These are phyloP conservation scores for Xerocomellus intermedius DNA, from an alignment of 768 basidiomycete species.

Conservation along the genomic window DNA sequence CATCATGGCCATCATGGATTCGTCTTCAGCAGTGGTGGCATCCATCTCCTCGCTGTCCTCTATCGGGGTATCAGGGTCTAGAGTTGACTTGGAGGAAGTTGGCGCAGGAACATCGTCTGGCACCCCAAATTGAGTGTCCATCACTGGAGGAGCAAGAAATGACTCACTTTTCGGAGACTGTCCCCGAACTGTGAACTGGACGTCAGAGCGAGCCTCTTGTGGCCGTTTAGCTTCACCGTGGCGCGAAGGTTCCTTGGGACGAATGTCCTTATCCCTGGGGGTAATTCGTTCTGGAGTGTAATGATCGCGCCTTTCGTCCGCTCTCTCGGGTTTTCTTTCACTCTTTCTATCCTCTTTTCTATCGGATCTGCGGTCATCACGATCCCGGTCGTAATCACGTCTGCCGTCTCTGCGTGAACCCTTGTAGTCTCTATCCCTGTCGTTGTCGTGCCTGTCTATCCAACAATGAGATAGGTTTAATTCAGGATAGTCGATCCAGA, in stretches of 20 bases:
- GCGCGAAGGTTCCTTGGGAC: constrained; percentile 21
- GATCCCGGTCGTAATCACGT: constrained; percentile 31
- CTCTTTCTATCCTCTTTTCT: constrained; percentile 32
- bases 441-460: constrained; percentile 37
- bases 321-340: constrained; percentile 32
- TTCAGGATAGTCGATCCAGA: not conserved
- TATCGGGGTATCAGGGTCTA: constrained; percentile 43
- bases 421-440: constrained; percentile 40
- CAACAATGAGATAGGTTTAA: not conserved
- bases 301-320: constrained; percentile 42
- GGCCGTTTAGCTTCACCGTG: constrained; percentile 23
- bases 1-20: constrained; percentile 88
- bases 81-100: constrained; percentile 30
- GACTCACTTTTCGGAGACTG: constrained; percentile 17
- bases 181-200: constrained; percentile 5
- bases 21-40: constrained; percentile 64
- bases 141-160: not conserved
- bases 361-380: constrained; percentile 33
- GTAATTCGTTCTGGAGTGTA: constrained; percentile 39
- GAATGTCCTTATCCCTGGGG: constrained; percentile 26
- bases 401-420: constrained; percentile 33
- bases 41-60: constrained; percentile 54
- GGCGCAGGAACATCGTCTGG: constrained; percentile 10
- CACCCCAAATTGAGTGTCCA: not conserved
- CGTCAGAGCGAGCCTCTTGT: constrained; percentile 20